A percentile compares a stretch with the other conserved stretches of the same genome.
phyloP scores from a whole-genome alignment of 1,284 basidiomycete species.

The Taiwanofungus camphoratus region DNA sequence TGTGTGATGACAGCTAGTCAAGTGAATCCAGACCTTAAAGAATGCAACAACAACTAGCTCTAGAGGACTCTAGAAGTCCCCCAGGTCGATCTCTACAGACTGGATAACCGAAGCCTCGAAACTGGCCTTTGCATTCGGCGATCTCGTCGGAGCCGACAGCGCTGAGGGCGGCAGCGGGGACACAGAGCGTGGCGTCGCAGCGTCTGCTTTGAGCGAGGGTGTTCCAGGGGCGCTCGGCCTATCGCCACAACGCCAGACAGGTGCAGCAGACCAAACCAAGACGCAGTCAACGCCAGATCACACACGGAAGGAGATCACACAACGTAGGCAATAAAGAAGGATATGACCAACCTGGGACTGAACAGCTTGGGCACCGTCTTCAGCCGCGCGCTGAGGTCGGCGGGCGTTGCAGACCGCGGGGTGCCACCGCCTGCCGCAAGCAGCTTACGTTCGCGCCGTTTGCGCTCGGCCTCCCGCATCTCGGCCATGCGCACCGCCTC shows the following conservation, averaged over 20 bases:
- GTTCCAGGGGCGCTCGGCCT: slow-evolving; percentile 42
- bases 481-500: slow-evolving; percentile 79
- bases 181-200: slow-evolving; percentile 31
- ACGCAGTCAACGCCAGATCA: slow-evolving; percentile 9
- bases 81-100: slow-evolving; percentile 69
- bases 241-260: slow-evolving; percentile 10
- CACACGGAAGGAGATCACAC: slow-evolving; percentile 5
- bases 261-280: slow-evolving; percentile 5
- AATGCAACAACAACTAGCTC: background rate
- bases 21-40: background rate
- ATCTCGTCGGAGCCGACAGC: slow-evolving; percentile 14
- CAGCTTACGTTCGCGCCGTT: slow-evolving; percentile 58
- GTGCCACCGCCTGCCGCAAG: slow-evolving; percentile 38
- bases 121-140: slow-evolving; percentile 32
- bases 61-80: slow-evolving; percentile 51
- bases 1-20: background rate
- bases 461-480: slow-evolving; percentile 57
- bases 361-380: slow-evolving; percentile 44
- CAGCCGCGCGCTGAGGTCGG: slow-evolving; percentile 58
- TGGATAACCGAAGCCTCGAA: slow-evolving; percentile 58
- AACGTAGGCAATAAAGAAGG: slow-evolving; percentile 10
- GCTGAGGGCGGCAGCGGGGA: slow-evolving; percentile 37
- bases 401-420: slow-evolving; percentile 33
- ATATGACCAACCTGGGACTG: slow-evolving; percentile 37
- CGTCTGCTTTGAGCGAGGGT: slow-evolving; percentile 30